Percentiles rank a stretch among this genome's conserved stretches.
These are phyloP conservation scores for Tremella yokohamensis DNA, from an alignment of 768 basidiomycete species.

Conservation along the genomic window DNA sequence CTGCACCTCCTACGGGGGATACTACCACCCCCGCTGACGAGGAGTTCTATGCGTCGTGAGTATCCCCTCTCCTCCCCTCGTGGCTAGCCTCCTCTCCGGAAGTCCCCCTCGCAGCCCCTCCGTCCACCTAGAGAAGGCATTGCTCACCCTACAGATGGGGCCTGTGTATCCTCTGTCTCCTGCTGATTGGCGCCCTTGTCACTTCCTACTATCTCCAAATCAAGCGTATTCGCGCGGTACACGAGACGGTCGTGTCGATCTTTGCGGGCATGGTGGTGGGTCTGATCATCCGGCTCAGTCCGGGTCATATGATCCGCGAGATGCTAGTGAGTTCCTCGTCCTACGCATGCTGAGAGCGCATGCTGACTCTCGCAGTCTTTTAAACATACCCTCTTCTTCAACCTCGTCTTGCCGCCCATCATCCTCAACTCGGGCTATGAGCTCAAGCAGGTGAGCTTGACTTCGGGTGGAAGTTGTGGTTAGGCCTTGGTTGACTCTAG, in stretches of 20 bases:
- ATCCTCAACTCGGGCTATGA: conserved; percentile 98
- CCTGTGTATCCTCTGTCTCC: conserved; percentile 57
- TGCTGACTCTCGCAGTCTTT: conserved; percentile 65
- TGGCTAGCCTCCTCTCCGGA: neutral
- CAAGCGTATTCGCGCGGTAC: conserved; percentile 87
- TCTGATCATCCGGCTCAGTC: conserved; percentile 78
- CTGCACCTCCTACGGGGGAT: conserved; percentile 32
- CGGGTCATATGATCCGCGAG: conserved; percentile 89
- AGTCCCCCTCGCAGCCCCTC: neutral
- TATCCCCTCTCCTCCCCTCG: conserved; percentile 7
- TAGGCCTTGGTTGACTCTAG: too few species aligned
- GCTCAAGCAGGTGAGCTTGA: conserved; percentile 86
- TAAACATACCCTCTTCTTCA: conserved; percentile 96
- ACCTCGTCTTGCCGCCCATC: conserved; percentile 94
- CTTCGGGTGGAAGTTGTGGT: too few species aligned
- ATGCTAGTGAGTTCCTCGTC: conserved; percentile 76
- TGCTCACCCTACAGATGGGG: conserved; percentile 40
- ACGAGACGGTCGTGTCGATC: conserved; percentile 93
- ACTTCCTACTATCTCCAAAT: conserved; percentile 98
- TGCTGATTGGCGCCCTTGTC: conserved; percentile 89
- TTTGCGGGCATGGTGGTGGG: conserved; percentile 94
- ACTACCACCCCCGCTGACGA: conserved; percentile 46
- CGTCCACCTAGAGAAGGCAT: conserved; percentile 1
- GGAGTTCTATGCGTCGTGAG: conserved; percentile 51
- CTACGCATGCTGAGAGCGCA: too few species aligned